Base-by-base conservation (phyloP, 805 yeast species). In the Saccharomycopsis vini region DNA sequence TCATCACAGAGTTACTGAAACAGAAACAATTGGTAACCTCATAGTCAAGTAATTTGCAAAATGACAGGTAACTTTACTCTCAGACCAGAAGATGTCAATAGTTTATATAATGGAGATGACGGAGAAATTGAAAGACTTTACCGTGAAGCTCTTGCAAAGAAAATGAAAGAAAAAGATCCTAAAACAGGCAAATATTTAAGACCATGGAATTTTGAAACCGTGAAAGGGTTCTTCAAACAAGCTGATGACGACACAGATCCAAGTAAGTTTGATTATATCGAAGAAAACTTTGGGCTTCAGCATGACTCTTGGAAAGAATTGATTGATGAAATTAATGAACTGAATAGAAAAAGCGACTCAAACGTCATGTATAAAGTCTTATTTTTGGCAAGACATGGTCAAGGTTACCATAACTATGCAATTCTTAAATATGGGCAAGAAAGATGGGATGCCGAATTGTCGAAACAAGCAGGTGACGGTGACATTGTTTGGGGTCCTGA, bases 371-470 rank as follows among this genome's bases (percentile, higher is more conserved):
- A 71, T 57, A 77, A 76, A 52, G 52, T 77, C 38, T 46, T 77
- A 3, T 68, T 74, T 39, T 64, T 74, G 43, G 79, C 81, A 9
- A 67, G 87, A 55, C 87, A 80, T 52, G 87, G 86, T 4, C 83
- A 79, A 57, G 87, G 86, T 0, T 72, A 61, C 54, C 88, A 80
- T 50, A 80, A 80, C 52, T 63, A 66, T 36, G 70, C 74, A 2
- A 74, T 77, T 13, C 62, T 60, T 19, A 67, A 72, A 46, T 77
- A 76, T 52, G 85, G 85, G 9, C 44, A 64, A 16, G 66, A 67
- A 2, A 72, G 60, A n/a, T 80, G 86, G 88, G 60, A 74, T 52
- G 52, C 55, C 0, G 68, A 77, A 46, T 78, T 79, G 78, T 66
- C 76, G 4, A 60, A 61, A 13, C 47, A 68, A 36, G 61, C 65